phyloP scores from a whole-genome alignment of 2,329 filamentous ascomycete species.

The Pestalotiopsis sp. region DNA sequence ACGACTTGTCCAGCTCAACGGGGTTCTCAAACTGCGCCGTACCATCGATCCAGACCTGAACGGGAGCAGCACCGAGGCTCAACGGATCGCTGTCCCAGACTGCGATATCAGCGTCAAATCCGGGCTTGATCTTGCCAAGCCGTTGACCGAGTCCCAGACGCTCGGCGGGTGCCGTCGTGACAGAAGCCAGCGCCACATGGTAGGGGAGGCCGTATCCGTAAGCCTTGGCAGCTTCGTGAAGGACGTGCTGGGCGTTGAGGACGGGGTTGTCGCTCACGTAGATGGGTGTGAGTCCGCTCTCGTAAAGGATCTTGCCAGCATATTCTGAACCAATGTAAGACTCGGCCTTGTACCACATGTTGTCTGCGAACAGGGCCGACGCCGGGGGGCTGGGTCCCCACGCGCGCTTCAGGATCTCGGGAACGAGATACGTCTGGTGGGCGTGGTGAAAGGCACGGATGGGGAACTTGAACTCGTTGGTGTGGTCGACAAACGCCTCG shows the following conservation, averaged over 20 bases:
- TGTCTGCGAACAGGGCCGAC: slow-evolving; percentile 69
- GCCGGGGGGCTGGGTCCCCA: slow-evolving; percentile 58
- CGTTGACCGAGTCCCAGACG: slow-evolving; percentile 59
- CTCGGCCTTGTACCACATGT: slow-evolving; percentile 74
- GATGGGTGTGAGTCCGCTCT: slow-evolving; percentile 65
- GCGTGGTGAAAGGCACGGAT: slow-evolving; percentile 72
- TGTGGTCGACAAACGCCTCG: slow-evolving; percentile 70
- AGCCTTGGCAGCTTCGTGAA: slow-evolving; percentile 65
- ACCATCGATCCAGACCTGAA: slow-evolving; percentile 68
- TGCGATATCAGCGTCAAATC: slow-evolving; percentile 63
- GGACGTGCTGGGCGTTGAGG: slow-evolving; percentile 69
- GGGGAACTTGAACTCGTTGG: slow-evolving; percentile 71
- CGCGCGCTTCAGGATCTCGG: slow-evolving; percentile 63
- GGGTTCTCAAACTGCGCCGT: slow-evolving; percentile 58
- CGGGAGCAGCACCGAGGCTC: slow-evolving; percentile 59
- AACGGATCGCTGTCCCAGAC: slow-evolving; percentile 67
- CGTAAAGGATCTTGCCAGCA: slow-evolving; percentile 67
- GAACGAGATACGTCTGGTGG: slow-evolving; percentile 67
- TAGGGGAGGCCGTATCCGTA: slow-evolving; percentile 64
- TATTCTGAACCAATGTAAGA: slow-evolving; percentile 66
- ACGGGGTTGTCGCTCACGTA: slow-evolving; percentile 75
- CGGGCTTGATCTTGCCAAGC: slow-evolving; percentile 63
- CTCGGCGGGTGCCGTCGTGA: slow-evolving; percentile 62
- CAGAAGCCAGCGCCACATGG: slow-evolving; percentile 59
- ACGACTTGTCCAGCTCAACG: slow-evolving; percentile 55